A percentile compares a stretch with the other conserved stretches of the same genome.
Conservation (phyloP, 2,329 filamentous ascomycete species). For the Tetracladium maxilliforme region DNA sequence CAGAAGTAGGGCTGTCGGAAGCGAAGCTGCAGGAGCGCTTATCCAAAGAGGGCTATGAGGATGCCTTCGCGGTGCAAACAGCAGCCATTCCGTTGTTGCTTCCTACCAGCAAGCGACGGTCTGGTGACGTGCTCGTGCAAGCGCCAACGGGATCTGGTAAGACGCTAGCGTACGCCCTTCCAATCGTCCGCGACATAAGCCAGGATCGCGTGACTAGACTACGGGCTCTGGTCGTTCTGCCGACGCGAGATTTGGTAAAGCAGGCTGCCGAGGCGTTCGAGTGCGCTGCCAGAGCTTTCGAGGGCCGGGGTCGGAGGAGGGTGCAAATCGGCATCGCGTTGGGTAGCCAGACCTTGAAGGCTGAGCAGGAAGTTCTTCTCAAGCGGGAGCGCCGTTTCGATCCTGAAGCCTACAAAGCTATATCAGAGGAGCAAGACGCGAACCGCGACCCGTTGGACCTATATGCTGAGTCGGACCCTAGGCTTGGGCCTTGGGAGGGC, state of each 20-base stretch:
- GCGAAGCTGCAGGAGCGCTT: constrained; percentile 47
- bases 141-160: constrained; percentile 94
- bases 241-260: constrained; percentile 77
- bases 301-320: constrained; percentile 41
- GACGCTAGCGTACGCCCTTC: constrained; percentile 80
- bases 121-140: constrained; percentile 75
- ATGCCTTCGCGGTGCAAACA: constrained; percentile 69
- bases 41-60: constrained; percentile 50
- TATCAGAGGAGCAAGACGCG: constrained; percentile 26
- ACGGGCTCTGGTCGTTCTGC: constrained; percentile 72
- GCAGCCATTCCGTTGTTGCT: constrained; percentile 69
- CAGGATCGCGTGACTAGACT: constrained; percentile 49
- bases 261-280: constrained; percentile 74
- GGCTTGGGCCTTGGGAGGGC: constrained; percentile 12
- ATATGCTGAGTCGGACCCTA: constrained; percentile 16
- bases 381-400: constrained; percentile 55
- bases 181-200: constrained; percentile 66
- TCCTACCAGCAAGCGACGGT: constrained; percentile 40
- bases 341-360: constrained; percentile 60
- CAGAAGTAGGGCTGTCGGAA: constrained; percentile 44
- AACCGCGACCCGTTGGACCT: constrained; percentile 20
- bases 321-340: constrained; percentile 71
- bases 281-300: constrained; percentile 49
- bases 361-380: constrained; percentile 47
- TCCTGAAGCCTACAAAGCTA: constrained; percentile 36